Percentiles rank a stretch among this genome's conserved stretches.
Conservation (phyloP, 768 basidiomycete species). For the Fomitopsis pulvina region DNA sequence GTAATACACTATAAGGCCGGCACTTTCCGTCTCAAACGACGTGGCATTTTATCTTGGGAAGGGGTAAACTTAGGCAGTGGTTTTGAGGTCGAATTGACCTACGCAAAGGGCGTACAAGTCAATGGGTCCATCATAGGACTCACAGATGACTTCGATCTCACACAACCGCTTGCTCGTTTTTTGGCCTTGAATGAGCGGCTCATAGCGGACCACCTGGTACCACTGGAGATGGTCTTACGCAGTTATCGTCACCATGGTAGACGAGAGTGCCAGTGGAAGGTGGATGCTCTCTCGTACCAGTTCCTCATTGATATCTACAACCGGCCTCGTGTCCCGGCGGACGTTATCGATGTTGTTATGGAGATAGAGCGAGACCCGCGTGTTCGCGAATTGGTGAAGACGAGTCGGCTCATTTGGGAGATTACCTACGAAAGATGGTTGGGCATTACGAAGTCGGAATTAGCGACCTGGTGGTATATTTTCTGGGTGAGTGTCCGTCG, state of each 20-base stretch:
- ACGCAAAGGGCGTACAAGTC: constrained; percentile 43
- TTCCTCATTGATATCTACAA: constrained; percentile 61
- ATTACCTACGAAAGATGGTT: constrained; percentile 48
- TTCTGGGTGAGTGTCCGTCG: constrained; percentile 62
- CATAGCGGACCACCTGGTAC: constrained; percentile 35
- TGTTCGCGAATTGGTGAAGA: constrained; percentile 44
- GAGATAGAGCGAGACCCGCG: constrained; percentile 47
- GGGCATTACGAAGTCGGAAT: constrained; percentile 40
- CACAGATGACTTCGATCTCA: constrained; percentile 59
- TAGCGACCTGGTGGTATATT: constrained; percentile 72
- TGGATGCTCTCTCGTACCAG: constrained; percentile 47
- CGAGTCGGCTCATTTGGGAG: constrained; percentile 38
- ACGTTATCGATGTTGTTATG: constrained; percentile 38
- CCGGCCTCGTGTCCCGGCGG: constrained; percentile 38
- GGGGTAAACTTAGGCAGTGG: constrained; percentile 60
- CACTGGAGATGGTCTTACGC: constrained; percentile 40
- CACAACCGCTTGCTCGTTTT: constrained; percentile 55
- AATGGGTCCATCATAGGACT: constrained; percentile 54
- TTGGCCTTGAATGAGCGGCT: constrained; percentile 48
- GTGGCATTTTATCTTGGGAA: constrained; percentile 45
- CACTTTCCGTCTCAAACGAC: constrained; percentile 44
- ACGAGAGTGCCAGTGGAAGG: constrained; percentile 47
- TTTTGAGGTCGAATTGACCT: constrained; percentile 54
- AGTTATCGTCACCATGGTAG: constrained; percentile 46
- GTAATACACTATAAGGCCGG: constrained; percentile 40